Evolutionary conservation across 2,329 filamentous ascomycete species (phyloP).

Genomic region (Neocatenulostroma microsporum): DNA sequence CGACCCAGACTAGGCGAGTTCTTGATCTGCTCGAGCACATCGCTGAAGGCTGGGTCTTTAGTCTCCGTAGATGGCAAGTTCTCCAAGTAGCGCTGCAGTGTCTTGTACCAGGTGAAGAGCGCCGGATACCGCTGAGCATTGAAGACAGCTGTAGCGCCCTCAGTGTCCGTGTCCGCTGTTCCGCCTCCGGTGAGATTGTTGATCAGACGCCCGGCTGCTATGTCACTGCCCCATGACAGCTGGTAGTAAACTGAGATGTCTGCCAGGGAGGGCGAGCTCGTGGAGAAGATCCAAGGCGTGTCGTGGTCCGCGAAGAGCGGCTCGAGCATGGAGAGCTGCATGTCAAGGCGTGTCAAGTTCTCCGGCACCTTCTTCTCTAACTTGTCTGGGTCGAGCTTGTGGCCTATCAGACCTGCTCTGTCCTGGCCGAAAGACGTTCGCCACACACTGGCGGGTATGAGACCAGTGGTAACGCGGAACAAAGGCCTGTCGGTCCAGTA

Average conservation of each 20-base stretch:
- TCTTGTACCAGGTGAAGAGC: slow-evolving; percentile 30
- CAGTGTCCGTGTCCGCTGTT: slow-evolving; percentile 22
- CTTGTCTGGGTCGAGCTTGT: slow-evolving; percentile 31
- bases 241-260: slow-evolving; percentile 35
- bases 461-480: slow-evolving; percentile 34
- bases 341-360: slow-evolving; percentile 32
- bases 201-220: slow-evolving; percentile 29
- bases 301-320: slow-evolving; percentile 24
- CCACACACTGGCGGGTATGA: slow-evolving; percentile 36
- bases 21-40: slow-evolving; percentile 23
- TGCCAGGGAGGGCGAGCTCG: slow-evolving; percentile 28
- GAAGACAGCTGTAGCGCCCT: slow-evolving; percentile 25
- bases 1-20: slow-evolving; percentile 16
- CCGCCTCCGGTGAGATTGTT: slow-evolving; percentile 32
- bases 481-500: slow-evolving; percentile 36
- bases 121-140: slow-evolving; percentile 32
- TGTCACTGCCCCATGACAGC: slow-evolving; percentile 33
- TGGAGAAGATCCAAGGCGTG: slow-evolving; percentile 31
- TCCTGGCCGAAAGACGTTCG: slow-evolving; percentile 33
- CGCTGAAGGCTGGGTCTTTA: slow-evolving; percentile 13
- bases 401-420: slow-evolving; percentile 33
- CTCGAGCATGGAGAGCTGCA: slow-evolving; percentile 33
- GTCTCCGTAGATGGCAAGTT: slow-evolving; percentile 24
- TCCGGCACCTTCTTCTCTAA: slow-evolving; percentile 33
- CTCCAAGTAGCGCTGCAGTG: slow-evolving; percentile 27